Evolutionary conservation across 148 eudicot species (phyloP).

Genomic region (Oxyria digyna): DNA sequence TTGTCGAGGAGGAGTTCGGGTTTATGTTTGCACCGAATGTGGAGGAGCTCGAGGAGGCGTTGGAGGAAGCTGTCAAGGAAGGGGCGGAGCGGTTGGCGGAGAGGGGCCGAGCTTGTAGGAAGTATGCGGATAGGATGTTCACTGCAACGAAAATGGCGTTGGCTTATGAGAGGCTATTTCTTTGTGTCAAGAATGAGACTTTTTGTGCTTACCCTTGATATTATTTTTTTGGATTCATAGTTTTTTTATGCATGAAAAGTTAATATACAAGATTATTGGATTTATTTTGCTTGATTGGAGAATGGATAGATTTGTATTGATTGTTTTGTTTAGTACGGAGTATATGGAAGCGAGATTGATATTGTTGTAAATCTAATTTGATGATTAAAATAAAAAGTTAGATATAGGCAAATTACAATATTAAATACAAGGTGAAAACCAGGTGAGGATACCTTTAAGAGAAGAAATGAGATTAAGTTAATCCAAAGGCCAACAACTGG

Average conservation of each 20-base stretch:
- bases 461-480: no score
- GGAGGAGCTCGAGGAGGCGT: constrained; percentile 40
- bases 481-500: no score
- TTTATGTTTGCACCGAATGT: constrained; percentile 80
- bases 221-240: neutral
- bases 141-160: constrained; percentile 74
- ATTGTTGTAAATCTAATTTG: no score
- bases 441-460: no score
- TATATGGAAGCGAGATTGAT: no score
- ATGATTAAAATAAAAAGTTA: no score
- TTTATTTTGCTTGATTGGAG: neutral
- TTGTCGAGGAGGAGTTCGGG: constrained; percentile 68
- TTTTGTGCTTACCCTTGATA: constrained; percentile 41
- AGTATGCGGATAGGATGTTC: constrained; percentile 52
- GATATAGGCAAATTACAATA: no score
- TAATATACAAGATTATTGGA: neutral
- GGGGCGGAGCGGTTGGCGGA: constrained; percentile 38
- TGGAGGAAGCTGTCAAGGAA: constrained; percentile 49
- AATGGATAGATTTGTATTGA: neutral
- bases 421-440: no score
- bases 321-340: no score
- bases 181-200: constrained; percentile 64
- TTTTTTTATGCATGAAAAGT: neutral
- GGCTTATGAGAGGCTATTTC: constrained; percentile 74
- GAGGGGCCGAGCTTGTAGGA: constrained; percentile 52